phyloP scores from a whole-genome alignment of 306 rosid species.

The Macrotyloma uniflorum region DNA sequence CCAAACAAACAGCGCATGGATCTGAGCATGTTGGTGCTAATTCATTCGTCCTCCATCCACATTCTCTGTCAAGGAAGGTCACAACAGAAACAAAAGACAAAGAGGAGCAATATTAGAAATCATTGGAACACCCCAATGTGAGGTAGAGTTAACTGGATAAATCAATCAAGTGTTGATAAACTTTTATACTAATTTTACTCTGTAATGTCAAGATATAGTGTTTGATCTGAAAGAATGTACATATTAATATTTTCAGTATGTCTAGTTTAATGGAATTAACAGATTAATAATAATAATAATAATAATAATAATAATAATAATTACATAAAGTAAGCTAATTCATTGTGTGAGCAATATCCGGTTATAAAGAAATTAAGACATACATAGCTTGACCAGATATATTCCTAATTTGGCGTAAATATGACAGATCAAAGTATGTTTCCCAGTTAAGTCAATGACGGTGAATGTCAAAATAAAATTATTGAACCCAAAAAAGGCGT shows the following conservation, averaged over 20 bases:
- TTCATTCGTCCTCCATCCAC: slow-evolving; percentile 82
- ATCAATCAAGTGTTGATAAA: background rate
- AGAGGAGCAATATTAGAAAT: slow-evolving; percentile 14
- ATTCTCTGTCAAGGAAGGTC: slow-evolving; percentile 63
- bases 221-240: background rate
- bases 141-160: background rate
- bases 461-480: slow-evolving; percentile 15
- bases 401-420: background rate
- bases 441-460: background rate
- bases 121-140: slow-evolving; percentile 18
- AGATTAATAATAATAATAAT: background rate
- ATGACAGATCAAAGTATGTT: background rate
- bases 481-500: background rate
- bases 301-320: background rate
- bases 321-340: background rate
- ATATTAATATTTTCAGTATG: background rate
- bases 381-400: background rate
- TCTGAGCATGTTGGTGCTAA: slow-evolving; percentile 67
- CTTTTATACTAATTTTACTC: background rate
- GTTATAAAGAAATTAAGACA: background rate
- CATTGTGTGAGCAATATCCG: background rate
- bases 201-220: slow-evolving; percentile 2
- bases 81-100: slow-evolving; percentile 9
- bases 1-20: slow-evolving; percentile 96
- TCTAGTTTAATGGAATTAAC: background rate